Evolutionary conservation across 345 rosid genomes (phyloP).

Genomic region (Bruguiera sexangula): DNA sequence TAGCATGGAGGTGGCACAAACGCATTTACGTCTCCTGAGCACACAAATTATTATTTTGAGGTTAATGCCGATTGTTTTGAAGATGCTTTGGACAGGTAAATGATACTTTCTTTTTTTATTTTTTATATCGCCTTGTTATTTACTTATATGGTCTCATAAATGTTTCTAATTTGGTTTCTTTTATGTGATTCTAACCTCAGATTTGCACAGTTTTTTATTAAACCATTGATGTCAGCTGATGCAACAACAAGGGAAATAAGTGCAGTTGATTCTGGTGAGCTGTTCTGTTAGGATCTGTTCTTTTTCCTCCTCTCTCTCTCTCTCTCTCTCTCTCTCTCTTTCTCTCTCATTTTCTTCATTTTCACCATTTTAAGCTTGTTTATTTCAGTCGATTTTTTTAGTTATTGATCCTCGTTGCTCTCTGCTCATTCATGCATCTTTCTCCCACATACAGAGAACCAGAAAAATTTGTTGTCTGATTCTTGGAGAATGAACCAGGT

Average conservation of each 20-base stretch:
- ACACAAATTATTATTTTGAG: constrained; percentile 72
- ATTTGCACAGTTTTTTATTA: constrained; percentile 83
- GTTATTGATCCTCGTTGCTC: background rate
- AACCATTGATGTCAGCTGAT: constrained; percentile 89
- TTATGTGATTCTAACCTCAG: constrained; percentile 37
- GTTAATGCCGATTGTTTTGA: constrained; percentile 67
- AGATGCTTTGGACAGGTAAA: constrained; percentile 88
- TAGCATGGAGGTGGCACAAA: constrained; percentile 93
- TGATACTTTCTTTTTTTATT: background rate
- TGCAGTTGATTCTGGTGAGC: constrained; percentile 93
- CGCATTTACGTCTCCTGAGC: constrained; percentile 75
- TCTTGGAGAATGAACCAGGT: constrained; percentile 85
- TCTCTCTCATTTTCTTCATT: background rate
- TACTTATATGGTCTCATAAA: constrained; percentile 10
- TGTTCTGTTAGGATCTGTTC: background rate
- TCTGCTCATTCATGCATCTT: background rate
- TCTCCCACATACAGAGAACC: constrained; percentile 61
- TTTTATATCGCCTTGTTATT: constrained; percentile 6
- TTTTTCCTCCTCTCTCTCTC: background rate
- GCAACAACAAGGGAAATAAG: constrained; percentile 89
- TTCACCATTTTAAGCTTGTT: background rate
- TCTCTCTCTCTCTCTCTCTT: background rate
- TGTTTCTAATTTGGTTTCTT: constrained; percentile 19
- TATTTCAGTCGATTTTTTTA: background rate
- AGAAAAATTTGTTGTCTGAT: constrained; percentile 83